Base-by-base conservation (phyloP, 805 yeast genomes). In the Saturnispora besseyi region DNA sequence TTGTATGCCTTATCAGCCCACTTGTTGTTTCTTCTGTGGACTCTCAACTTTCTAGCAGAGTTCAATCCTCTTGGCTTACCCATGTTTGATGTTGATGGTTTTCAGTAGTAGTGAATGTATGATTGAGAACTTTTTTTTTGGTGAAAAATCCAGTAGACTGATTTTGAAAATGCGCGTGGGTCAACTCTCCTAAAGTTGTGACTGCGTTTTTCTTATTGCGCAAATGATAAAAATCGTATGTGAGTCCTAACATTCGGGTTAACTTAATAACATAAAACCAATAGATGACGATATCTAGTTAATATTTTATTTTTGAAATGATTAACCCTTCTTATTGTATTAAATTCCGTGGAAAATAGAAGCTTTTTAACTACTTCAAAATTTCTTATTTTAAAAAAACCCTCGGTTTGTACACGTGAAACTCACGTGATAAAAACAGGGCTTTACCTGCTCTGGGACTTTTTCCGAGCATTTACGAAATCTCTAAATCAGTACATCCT, bases 51-150 rank as follows among this genome's bases (percentile, higher is more conserved):
- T 86, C 99, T 88, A 73, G 99, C 99, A 74, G 99, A 85, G 88
- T 93, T 91, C 77, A 93, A 81, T 76, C 99, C 99, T 87, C 99
- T 88, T 84, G 99, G 99, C 81, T 90, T 90, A 79, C 96, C 97
- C 79, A 59, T 42, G 33, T 47, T 50, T 47, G 49, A 46, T 53
- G 51, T 41, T 38, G 42, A 38, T 38, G 18, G 30, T 38, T 38
- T 24, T 24, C 30, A 38, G 26, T 38, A 24, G 44, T 29, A 15
- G 44, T 28, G 44, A 28, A 6, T 10, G 33, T 28, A 9, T 41
- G 26, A 28, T 6, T 29, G 44, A 28, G 44, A 41, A 29, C 31
- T 28, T 28, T 41, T 28, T 41, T 29, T 29, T 41, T 41, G 29
- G 44, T 41, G 44, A 41, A 41, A 41, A 41, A 41, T 38, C 42